A percentile compares a stretch with the other conserved stretches of the same genome.
These are phyloP conservation scores for sweet orange (Citrus sinensis) DNA, from an alignment of 345 rosid species.

Conservation along the genomic window DNA sequence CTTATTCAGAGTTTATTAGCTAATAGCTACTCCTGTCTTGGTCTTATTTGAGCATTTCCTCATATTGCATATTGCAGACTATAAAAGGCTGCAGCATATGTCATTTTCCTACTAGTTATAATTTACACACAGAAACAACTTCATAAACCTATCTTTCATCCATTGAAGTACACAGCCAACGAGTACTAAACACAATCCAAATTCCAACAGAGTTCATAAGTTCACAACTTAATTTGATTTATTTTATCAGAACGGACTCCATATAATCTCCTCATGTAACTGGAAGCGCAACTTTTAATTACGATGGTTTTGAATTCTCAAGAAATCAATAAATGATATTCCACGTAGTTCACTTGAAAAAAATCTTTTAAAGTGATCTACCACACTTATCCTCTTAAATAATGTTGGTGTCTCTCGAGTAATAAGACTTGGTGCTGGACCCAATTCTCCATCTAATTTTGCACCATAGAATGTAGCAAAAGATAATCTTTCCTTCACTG, in stretches of 20 bases:
- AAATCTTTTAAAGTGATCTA: slow-evolving; percentile 10
- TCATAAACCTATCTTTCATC: too few relatives aligned
- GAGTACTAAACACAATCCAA: too few relatives aligned
- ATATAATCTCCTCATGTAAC: too few relatives aligned
- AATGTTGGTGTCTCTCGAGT: slow-evolving; percentile 7
- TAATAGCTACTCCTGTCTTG: background rate
- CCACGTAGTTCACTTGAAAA: slow-evolving; percentile 8
- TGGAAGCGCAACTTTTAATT: background rate
- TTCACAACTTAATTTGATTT: too few relatives aligned
- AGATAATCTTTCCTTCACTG: slow-evolving; percentile 11
- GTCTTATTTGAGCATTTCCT: background rate
- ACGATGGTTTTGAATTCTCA: slow-evolving; percentile 12
- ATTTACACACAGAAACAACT: too few relatives aligned
- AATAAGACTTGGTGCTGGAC: background rate
- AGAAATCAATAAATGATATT: slow-evolving; percentile 19
- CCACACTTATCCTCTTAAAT: slow-evolving; percentile 9
- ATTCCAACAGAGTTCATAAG: too few relatives aligned
- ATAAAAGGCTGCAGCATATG: too few relatives aligned
- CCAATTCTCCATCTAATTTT: background rate
- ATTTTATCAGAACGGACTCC: too few relatives aligned
- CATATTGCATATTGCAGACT: background rate
- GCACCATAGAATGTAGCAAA: background rate
- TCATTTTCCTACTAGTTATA: too few relatives aligned
- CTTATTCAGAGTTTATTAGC: background rate
- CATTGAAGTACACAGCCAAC: too few relatives aligned